Evolutionary conservation across 208 protist species (phyloP).

Genomic region (Leishmania mexicana): DNA sequence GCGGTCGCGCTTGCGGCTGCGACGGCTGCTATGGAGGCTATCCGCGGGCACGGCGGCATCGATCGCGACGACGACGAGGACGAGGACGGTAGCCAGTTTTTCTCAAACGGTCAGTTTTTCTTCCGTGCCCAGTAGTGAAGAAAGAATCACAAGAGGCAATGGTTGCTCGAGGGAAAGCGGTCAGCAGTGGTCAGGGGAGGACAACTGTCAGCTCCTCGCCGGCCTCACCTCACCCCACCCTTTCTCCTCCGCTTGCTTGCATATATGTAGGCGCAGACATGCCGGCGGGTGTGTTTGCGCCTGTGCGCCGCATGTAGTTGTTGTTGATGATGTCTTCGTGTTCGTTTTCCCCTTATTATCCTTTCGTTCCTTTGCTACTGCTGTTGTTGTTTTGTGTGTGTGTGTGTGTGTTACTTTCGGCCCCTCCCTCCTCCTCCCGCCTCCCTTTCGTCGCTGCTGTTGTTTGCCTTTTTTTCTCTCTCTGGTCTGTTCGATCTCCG

Average conservation of each 20-base stretch:
- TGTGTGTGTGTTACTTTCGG: background rate
- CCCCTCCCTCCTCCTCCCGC: background rate
- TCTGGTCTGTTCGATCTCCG: background rate
- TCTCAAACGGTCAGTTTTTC: constrained; percentile 32
- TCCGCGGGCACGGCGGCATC: constrained; percentile 25
- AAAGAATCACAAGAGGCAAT: too few relatives aligned
- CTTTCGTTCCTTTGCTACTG: background rate
- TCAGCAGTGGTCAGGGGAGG: background rate
- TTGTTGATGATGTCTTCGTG: background rate
- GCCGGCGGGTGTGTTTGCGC: background rate
- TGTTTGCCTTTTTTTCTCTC: constrained; percentile 8
- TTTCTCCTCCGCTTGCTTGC: background rate
- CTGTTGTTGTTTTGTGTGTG: background rate
- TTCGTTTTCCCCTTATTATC: background rate
- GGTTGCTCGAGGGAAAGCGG: background rate
- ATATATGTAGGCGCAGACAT: background rate
- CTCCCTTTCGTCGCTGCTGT: background rate
- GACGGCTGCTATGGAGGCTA: constrained; percentile 31
- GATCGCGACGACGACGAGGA: constrained; percentile 28
- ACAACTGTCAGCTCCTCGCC: background rate
- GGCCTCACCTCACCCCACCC: background rate
- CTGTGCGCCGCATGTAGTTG: background rate
- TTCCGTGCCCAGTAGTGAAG: constrained; percentile 25
- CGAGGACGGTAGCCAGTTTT: constrained; percentile 25
- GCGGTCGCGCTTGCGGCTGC: constrained; percentile 32